Base-by-base conservation (phyloP, 805 yeast genomes). In the Metschnikowia picachoensis region DNA sequence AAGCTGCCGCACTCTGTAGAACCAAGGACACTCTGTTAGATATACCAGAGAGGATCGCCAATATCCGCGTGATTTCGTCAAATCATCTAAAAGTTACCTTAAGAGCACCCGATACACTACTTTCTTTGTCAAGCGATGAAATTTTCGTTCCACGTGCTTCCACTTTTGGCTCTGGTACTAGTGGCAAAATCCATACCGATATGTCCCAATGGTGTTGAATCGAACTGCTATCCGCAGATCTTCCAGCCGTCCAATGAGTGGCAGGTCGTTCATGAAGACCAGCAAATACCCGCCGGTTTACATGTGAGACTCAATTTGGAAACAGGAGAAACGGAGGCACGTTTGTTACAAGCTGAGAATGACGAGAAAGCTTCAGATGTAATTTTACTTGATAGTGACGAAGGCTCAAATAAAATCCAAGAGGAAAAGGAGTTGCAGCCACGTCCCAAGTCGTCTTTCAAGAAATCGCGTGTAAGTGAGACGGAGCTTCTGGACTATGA, bases 241-340 rank as follows among this genome's bases (percentile, higher is more conserved):
- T 89, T 90, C 59, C 77, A 65, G 33, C 86, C 97, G 1, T 65
- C 82, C 0, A 50, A 60, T 1, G 79, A 85, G 52, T 91, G 96
- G 95, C 80, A 82, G 66, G 59, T 60, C 2, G 77, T 91, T 5
- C 72, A 67, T 53, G 83, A 78, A 39, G 89, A 83, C n/a, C 96
- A 88, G 58, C 73, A 77, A 8, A 73, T 91, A 3, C 96, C 97
- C 0, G 78, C 78, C 7, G 98, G 97, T 0, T 65, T 87, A 30
- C 91, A 87, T 62, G 79, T 90, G 11, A 73, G 87, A 52, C 57
- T 91, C 54, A 83, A 88, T 60, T 65, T 90, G 47, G 87, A 83
- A n/a, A 82, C 90, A 0, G 83, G 85, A 15, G 63, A 67, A 27
- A 79, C 76, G 56, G 86, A 84, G 62, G 97, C 96, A 1, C 85